phyloP scores from a whole-genome alignment of 129 eudicot species.

The Apium graveolens region DNA sequence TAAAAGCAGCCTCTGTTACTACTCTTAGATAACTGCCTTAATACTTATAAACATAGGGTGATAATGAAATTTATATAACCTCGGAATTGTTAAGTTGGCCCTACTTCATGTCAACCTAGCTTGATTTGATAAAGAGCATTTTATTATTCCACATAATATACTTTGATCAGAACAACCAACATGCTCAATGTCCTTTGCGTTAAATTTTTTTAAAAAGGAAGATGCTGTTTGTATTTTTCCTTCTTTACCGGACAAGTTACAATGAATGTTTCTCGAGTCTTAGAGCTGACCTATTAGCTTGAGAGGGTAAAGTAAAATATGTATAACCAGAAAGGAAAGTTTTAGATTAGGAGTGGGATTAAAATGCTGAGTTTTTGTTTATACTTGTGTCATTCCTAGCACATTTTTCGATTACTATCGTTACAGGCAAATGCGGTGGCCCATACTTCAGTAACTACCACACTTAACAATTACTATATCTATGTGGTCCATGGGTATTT shows the following conservation, averaged over 20 bases:
- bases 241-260: background rate
- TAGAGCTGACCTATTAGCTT: background rate
- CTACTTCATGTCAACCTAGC: slow-evolving; percentile 4
- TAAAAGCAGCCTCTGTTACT: slow-evolving; percentile 4
- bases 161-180: slow-evolving; percentile 6
- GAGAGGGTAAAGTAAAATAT: background rate
- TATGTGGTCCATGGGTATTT: background rate
- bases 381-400: background rate
- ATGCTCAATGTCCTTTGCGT: background rate
- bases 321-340: background rate
- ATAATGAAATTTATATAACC: background rate
- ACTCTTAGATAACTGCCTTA: background rate
- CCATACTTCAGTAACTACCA: background rate
- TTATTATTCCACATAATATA: slow-evolving; percentile 2
- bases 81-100: background rate
- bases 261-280: background rate
- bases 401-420: background rate
- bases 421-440: background rate
- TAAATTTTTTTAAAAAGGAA: background rate
- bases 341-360: background rate
- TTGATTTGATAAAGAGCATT: background rate
- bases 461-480: background rate
- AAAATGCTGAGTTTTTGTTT: background rate
- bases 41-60: background rate
- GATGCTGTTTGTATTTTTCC: background rate